Base-by-base conservation (phyloP, 768 basidiomycete genomes). In the Steccherinum ochraceum region DNA sequence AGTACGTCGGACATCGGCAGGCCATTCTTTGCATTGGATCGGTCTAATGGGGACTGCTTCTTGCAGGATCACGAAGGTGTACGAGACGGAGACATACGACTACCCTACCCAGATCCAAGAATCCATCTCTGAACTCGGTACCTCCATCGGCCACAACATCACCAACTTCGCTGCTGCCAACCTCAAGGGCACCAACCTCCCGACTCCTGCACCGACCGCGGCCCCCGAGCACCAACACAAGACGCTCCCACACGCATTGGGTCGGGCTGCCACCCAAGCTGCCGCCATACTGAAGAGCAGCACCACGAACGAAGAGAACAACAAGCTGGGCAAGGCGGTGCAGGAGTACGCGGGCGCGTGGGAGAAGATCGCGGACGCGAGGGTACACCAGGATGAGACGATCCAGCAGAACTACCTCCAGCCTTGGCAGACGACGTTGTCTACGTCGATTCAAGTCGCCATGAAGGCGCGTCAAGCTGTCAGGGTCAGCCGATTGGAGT, bases 221-320 rank as follows among this genome's bases (percentile, higher is more conserved):
- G 73, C 80, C 1, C 76, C 80, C 20, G 69, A 72, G 2, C 63
- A 72, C 23, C 86, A 85, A 60, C 93, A 93, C 75, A 98, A 98
- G 82, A 98, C 96, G 0, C 86, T 98, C 48, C 91, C 96, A 0
- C 96, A 98, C 60, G 95, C 96, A 0, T 80, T 98, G 48, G 78
- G 84, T 18, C 86, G 96, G 46, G 86, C 94, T 0, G 82, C 93
- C 0, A 77, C 80, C 30, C 62, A 71, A 7, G 89, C 83, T 0
- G 76, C 82, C 2, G 67, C 71, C 11, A 61, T 87, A 24, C 68
- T 70, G n/a, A 54, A 58, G 2, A 71, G 73, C 1, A 64, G 73
- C 2, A 73, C 75, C 23, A 68, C 73, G 4, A 74, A 71, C 21
- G 69, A 73, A 0, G 84, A 89, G 58, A 23, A 43, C 21, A 35